Base-by-base conservation (phyloP, 768 basidiomycete genomes). In the Phylloporus sp. region DNA sequence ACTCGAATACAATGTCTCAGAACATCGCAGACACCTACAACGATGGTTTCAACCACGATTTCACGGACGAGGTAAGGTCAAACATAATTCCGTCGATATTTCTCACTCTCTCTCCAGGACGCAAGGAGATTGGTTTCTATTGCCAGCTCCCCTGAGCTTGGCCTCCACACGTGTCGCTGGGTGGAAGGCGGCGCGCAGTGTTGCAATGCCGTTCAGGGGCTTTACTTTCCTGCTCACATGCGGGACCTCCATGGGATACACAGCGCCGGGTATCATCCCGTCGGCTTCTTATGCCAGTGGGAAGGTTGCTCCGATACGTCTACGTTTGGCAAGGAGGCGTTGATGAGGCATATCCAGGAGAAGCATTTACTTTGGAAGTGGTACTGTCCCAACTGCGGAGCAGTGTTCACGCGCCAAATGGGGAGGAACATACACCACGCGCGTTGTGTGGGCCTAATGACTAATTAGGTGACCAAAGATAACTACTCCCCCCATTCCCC, bases 1-100 rank as follows among this genome's bases (percentile, higher is more conserved):
- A 20, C 33, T n/a, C n/a, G n/a, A n/a, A n/a, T n/a, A 31, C 31
- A 23, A 65, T 65, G 60, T 27, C 61, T 34, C 58, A 48, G 43
- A 53, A 49, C 39, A 9, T 18, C n/a, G 17, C 50, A n/a, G 50
- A 39, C 26, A 9, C 5, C 49, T 38, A 48, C 27, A 33, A 51
- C 17, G 63, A 54, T 35, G 63, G 60, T 22, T 64, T 39, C 46
- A 65, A 65, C 31, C 63, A 60, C 15, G 44, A 63, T 37, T 64
- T 64, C 39, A 65, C 63, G 0, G 62, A 64, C 36, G 60, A 65
- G 54, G 62, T 63, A 42, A 40, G 43, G 18, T 22, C 23, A 38
- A 31, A 36, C n/a, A 9, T 14, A 22, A 14, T 5, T 9, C 15
- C 24, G 6, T 49, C 42, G 3, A 38, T 26, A 13, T 37, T 38